Base-by-base conservation (phyloP, 2,329 filamentous ascomycete genomes). In the Epichloe sibirici region DNA sequence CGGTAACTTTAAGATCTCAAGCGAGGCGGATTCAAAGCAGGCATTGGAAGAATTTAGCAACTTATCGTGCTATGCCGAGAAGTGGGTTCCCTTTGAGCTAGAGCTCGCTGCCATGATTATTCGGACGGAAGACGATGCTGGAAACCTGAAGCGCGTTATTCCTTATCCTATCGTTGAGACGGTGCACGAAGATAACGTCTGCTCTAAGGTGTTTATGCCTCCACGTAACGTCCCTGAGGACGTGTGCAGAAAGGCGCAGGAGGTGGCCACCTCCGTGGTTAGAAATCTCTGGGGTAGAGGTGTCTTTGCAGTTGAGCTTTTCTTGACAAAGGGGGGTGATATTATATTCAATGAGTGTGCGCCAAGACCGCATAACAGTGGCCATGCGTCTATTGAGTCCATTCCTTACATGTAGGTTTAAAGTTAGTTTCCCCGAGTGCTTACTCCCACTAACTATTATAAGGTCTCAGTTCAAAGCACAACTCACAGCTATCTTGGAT, bases 291-390 rank as follows among this genome's bases (percentile, higher is more conserved):
- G 83, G 73, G 93, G 93, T 49, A 85, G 93, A 56, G 93, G 93
- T 57, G 88, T 95, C 35, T 98, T 96, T 68, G 93, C 91, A 0
- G 91, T 97, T 0, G 93, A 98, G 71, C 88, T 97, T 82, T 98
- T 98, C 70, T 70, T 97, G 3, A 78, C 90, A 11, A 72, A 82
- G 48, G 82, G 93, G 61, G 81, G 82, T 71, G 72, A 61, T 64
- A 58, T 49, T 21, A 45, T 23, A 17, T 17, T 23, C 38, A 34
- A 55, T 11, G 43, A 51, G 6, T 51, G 34, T 23, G 88, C 88
- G 0, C 88, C 88, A 12, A 77, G 88, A 15, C 73, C 74, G 53
- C 90, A 96, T 71, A 96, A 96, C 72, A 94, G 88, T 0, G 93
- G 93, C 0, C 93, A 97, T 69, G 91, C 90, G 70, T 95, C 88